Conservation (phyloP, 2,329 filamentous ascomycete genomes). For the Aureobasidium uvarum region DNA sequence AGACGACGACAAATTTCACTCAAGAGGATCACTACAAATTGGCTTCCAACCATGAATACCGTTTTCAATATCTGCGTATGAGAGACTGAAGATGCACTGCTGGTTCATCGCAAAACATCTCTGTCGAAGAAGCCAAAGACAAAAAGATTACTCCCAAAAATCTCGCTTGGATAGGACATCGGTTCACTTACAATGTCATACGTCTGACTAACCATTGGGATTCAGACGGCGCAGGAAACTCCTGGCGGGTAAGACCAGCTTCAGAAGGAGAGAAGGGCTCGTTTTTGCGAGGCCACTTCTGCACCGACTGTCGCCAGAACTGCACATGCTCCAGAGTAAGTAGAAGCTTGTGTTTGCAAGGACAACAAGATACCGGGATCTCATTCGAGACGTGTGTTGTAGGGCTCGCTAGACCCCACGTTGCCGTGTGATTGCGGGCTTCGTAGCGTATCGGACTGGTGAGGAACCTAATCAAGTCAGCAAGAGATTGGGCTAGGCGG, state of each 20-base stretch:
- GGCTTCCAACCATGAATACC: too few relatives aligned
- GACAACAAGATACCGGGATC: constrained; percentile 1
- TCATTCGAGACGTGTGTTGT: neutral
- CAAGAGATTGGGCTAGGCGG: neutral
- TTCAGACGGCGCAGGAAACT: neutral
- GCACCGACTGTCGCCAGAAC: neutral
- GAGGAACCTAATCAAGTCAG: neutral
- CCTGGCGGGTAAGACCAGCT: neutral
- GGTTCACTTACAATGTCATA: neutral
- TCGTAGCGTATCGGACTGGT: neutral
- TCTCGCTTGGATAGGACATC: neutral
- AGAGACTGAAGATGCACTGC: too few relatives aligned
- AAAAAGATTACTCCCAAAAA: neutral
- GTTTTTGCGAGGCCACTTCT: neutral
- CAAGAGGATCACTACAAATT: too few relatives aligned
- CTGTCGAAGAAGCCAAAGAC: neutral
- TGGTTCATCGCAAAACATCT: too few relatives aligned
- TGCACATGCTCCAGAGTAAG: constrained; percentile 6
- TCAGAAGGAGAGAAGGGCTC: neutral
- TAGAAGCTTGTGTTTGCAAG: constrained; percentile 16
- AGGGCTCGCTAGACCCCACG: neutral
- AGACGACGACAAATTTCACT: too few relatives aligned
- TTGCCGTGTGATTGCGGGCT: neutral
- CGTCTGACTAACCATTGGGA: neutral
- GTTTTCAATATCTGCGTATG: too few relatives aligned